These are phyloP conservation scores for Penicillium palitans DNA, from an alignment of 2,329 filamentous ascomycete genomes.

Conservation along the genomic window DNA sequence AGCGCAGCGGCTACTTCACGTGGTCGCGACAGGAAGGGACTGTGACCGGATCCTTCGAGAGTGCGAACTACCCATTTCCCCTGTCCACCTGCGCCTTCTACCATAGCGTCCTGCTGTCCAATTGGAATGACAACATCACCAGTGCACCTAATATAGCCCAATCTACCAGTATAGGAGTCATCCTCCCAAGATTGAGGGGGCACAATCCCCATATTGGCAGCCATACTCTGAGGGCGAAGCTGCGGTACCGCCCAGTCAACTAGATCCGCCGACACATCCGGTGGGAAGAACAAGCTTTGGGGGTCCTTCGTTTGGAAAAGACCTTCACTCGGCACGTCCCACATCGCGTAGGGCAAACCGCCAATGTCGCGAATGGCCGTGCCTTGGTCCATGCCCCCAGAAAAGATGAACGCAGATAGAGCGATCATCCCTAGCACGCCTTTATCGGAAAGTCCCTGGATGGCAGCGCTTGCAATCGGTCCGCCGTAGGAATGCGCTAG, in stretches of 20 bases:
- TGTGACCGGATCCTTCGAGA: neutral
- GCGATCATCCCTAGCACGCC: neutral
- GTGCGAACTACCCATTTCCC: neutral
- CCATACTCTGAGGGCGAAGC: constrained; percentile 1
- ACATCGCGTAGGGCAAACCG: neutral
- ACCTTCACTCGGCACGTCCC: neutral
- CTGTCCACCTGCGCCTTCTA: neutral
- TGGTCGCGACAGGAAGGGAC: neutral
- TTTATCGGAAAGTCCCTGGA: neutral
- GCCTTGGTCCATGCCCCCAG: neutral
- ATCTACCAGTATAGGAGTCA: neutral
- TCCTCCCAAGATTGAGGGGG: neutral
- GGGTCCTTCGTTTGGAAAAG: neutral
- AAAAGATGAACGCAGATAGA: neutral
- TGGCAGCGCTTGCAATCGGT: neutral
- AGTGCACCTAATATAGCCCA: neutral
- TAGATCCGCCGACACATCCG: neutral
- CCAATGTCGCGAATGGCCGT: neutral
- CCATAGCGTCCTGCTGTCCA: neutral
- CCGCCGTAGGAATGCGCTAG: constrained; percentile 3
- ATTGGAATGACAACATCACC: neutral
- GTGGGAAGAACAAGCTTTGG: neutral
- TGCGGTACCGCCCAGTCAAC: neutral
- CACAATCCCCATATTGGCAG: neutral
- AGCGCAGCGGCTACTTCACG: neutral